Base-by-base conservation (phyloP, 495 filamentous ascomycete genomes). In the Monascus purpureus region DNA sequence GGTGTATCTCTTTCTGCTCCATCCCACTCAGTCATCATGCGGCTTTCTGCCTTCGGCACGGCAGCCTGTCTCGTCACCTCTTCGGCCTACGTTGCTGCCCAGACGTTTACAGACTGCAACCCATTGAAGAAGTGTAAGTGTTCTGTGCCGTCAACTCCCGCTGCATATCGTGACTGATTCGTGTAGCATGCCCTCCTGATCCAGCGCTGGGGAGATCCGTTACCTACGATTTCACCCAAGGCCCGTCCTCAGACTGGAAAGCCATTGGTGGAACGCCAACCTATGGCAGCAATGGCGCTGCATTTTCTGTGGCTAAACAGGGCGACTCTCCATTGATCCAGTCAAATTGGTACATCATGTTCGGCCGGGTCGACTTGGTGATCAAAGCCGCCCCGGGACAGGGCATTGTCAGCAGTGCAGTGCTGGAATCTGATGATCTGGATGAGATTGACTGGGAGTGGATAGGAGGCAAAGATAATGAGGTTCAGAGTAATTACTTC, bases 401-500 rank as follows among this genome's bases (percentile, higher is more conserved):
- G 1, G 75, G 75, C n/a, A 76, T 71, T 13, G 66, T 71, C 33
- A 85, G 79, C 56, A 83, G 77, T 35, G 73, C 85, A 32, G 82
- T 92, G 25, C 63, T 88, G 43, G 70, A 84, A 43, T 86, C 80
- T 19, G 85, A 92, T 41, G 75, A 81, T 41, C 63, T 92, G 13
- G 86, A 94, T 46, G 86, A 94, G 48, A 78, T 94, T 35, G 86
- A 93, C 52, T 88, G 79, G 77, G 85, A 88, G 49, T 87, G 81
- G 60, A 67, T 82, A 13, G 80, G 82, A 28, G 72, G 67, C 17
- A 72, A 82, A 42, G 49, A 55, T 25, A 61, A 57, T 27, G 47
- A 65, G 15, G 80, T 72, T 11, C 72, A 81, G 43, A 86, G 65
- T 59, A 92, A 92, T 57, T 93, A 84, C 47, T 93, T 85, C 41